Base-by-base conservation (phyloP, 2,329 filamentous ascomycete genomes). In the Ceratocystis cubensis region DNA sequence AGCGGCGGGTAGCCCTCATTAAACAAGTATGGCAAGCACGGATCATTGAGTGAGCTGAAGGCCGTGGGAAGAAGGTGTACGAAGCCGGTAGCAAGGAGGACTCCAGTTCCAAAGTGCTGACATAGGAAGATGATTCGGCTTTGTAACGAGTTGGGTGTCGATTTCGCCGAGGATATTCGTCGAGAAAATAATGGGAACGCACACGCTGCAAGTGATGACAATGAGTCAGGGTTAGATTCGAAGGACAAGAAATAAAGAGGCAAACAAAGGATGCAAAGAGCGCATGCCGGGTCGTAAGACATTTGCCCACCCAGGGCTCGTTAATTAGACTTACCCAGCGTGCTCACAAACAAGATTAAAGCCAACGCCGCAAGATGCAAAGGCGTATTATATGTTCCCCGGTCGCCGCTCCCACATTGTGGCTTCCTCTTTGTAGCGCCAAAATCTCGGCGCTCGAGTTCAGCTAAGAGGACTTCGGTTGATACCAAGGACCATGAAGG, bases 11-110 rank as follows among this genome's bases (percentile, higher is more conserved):
- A 96, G n/a, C 83, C 82, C 69, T 87, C 73, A 73, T 84, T 93
- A 82, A 92, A 96, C 73, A 91, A 88, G 67, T 82, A 79, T 7
- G 91, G 89, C 0, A 96, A 83, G 71, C 87, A 89, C 56, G 86
- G 86, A 69, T 88, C 83, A 70, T 82, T 87, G 22, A 88, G 77
- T 50, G 84, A 86, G 67, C 80, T 75, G 71, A 89, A 89, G 0
- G 87, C 86, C 30, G 83, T 88, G 65, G 84, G 86, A 3, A 88
- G 80, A 13, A 88, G 79, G 76, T 93, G 89, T 30, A 93, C 88
- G 72, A 94, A 94, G 66, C 89, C 89, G 0, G 89, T 94, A 10
- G 90, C 89, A 69, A 94, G 87, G n/a, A 94, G 79, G 22, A 94
- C 90, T 68, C 89, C 89, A 0, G 89, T 94, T 72, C 89, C 88